Evolutionary conservation across 495 filamentous ascomycete genomes (phyloP), one percentile per base, ranked within the genome.

Genomic region (Neurospora sp.): DNA sequence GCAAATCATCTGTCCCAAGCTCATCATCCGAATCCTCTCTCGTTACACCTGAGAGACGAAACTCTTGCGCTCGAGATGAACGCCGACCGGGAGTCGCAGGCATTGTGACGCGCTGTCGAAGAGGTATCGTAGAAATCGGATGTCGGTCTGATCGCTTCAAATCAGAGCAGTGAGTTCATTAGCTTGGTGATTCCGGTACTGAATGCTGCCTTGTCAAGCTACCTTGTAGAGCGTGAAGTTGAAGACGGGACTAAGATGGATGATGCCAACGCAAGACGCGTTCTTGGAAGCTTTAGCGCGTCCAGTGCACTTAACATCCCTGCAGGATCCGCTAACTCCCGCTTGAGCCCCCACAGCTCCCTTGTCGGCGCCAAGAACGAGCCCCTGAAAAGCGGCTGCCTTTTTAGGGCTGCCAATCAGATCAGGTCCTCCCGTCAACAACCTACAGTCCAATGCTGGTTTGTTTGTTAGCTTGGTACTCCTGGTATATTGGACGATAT

Each of bases 21-120:
- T 97, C 95, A 75, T 97, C 94, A 83, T 98, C 95, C 14, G 93
- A 97, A 78, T 96, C 93, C 71, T 96, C 94, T 73, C 93, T 86
- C 16, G 85, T 80, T n/a, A 95, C 83, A 27, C 88, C 90, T 12
- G 80, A 71, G 38, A 72, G 70, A 42, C 53, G 27, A 37, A 1
- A 17, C 27, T 65, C 53, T 65, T 65, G 53, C 0, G 53, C 53
- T 17, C 53, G 53, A 14, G 53, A 61, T 14, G 53, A 61, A 17
- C 53, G 53, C 53, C 53, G 53, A 35, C 53, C 53, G 53, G 53
- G 53, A 8, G 27, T 61, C 27, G 53, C 27, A 35, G 53, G 53
- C 53, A 61, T 61, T 1, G 12, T 27, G 22, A 4, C 48, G 10
- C 27, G 10, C 22, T 16, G 48, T 31, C 20, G 10, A 27, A 7